These are phyloP conservation scores for Epichloe coenophiala DNA, from an alignment of 2,329 filamentous ascomycete species.

Conservation along the genomic window DNA sequence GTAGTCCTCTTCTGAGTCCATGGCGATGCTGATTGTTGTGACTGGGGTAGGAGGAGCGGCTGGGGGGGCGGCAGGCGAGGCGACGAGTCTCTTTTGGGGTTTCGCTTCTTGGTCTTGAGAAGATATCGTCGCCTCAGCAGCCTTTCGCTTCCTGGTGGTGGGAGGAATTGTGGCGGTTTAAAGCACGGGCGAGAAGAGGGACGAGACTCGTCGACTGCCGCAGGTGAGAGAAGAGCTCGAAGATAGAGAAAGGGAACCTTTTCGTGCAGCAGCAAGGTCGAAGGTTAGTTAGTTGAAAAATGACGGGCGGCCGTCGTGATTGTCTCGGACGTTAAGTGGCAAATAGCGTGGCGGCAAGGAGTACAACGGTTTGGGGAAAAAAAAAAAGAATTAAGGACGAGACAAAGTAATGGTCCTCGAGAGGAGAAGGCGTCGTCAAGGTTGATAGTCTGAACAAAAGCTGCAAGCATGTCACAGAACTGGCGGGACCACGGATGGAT, in stretches of 20 bases:
- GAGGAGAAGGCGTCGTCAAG: not conserved
- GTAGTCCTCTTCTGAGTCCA: conserved; percentile 95
- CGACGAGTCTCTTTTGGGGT: conserved; percentile 41
- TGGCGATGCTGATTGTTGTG: conserved; percentile 44
- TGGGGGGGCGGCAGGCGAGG: conserved; percentile 32
- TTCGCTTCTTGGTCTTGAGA: conserved; percentile 27
- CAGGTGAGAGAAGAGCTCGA: not conserved
- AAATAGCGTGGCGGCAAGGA: not conserved
- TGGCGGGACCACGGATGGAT: not conserved
- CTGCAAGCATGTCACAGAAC: not conserved
- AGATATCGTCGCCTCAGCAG: conserved; percentile 49
- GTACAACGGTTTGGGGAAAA: not conserved
- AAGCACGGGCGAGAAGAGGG: not conserved
- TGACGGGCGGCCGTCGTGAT: not conserved
- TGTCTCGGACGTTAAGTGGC: not conserved
- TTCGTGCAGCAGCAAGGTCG: not conserved
- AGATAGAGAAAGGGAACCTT: not conserved
- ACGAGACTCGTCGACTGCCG: not conserved
- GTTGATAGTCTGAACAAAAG: not conserved
- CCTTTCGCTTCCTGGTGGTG: conserved; percentile 46
- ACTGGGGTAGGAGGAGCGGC: conserved; percentile 45
- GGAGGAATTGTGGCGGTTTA: conserved; percentile 43
- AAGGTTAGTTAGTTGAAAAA: not conserved
- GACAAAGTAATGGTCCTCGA: not conserved
- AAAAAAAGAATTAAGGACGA: not conserved